phyloP scores from a whole-genome alignment of 352 stramenopile genomes.

The Pythium utonaiense region DNA sequence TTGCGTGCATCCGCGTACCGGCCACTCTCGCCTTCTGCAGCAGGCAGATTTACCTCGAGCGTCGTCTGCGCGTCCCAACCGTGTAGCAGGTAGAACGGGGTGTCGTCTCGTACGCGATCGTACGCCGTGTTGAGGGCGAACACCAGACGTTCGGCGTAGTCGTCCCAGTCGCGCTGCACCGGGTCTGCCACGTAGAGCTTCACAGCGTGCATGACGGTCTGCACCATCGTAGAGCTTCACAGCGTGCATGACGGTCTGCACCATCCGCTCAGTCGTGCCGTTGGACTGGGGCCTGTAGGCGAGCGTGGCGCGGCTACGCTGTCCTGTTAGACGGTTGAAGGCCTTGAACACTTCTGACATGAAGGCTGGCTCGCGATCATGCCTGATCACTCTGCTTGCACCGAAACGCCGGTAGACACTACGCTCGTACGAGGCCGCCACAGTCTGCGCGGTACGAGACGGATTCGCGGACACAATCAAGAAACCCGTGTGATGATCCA shows the following conservation, averaged over 20 bases:
- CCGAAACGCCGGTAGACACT: constrained; percentile 18
- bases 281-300: constrained; percentile 23
- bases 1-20: background rate
- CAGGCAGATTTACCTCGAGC: background rate
- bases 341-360: constrained; percentile 14
- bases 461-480: constrained; percentile 3
- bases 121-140: constrained; percentile 24
- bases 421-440: constrained; percentile 25
- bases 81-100: constrained; percentile 17
- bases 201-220: constrained; percentile 20
- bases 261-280: constrained; percentile 13
- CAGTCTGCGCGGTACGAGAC: constrained; percentile 8
- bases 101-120: background rate
- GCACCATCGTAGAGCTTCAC: constrained; percentile 20
- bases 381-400: constrained; percentile 11
- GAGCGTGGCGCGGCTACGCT: constrained; percentile 10
- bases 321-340: constrained; percentile 20
- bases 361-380: constrained; percentile 21
- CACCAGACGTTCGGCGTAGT: constrained; percentile 14
- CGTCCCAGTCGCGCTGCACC: constrained; percentile 21
- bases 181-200: constrained; percentile 19
- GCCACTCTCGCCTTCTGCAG: background rate
- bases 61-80: constrained; percentile 18
- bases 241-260: constrained; percentile 21
- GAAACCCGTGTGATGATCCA: constrained; percentile 6